Evolutionary conservation across 768 basidiomycete genomes (phyloP), one percentile per base, ranked within the genome.

Genomic region (Guyanaporus albipodus): DNA sequence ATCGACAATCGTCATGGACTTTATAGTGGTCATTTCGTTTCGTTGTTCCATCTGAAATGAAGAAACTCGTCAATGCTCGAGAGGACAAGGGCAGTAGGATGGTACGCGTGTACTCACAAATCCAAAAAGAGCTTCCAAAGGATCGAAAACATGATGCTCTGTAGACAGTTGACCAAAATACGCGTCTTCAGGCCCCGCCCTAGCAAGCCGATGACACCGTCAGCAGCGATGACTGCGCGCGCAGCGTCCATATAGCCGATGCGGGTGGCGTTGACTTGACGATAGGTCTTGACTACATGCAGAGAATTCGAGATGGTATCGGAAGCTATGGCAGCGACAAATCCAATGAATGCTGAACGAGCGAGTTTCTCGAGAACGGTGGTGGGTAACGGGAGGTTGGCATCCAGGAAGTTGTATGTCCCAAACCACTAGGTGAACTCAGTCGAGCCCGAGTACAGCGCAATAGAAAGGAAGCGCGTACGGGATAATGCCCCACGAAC

Each of bases 61-160:
- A 33, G 22, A 23, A 2, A 17, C 6, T 1, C 6, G 9, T 57
- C 27, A 56, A 39, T 39, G 10, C 32, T 23, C 19, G 29, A 2
- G 19, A 29, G 7, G 12, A 23, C 22, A 26, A 28, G 17, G 15
- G 14, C 6, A 3, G 2, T 18, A 37, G 28, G 8, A 23, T 6
- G 8, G 12, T 14, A 44, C 26, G 17, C 17, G 24, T 42, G 28
- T 21, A 78, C 87, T 68, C 61, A 94, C 90, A 94, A 42, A 67
- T 97, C 91, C 71, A 87, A 69, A 61, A 98, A 95, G 50, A 88
- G 67, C 58, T 82, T 87, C 95, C 95, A 98, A 11, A 98, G 72
- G 5, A 97, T 73, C 7, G 84, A 82, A 68, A 97, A 98, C 78
- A 96, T 81, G 36, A 97, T 58, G 0, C 94, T 88, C 60, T 98